A percentile compares a stretch with the other conserved stretches of the same genome.
phyloP scores from a whole-genome alignment of 257 asterid species.

The Asclepias syriaca region DNA sequence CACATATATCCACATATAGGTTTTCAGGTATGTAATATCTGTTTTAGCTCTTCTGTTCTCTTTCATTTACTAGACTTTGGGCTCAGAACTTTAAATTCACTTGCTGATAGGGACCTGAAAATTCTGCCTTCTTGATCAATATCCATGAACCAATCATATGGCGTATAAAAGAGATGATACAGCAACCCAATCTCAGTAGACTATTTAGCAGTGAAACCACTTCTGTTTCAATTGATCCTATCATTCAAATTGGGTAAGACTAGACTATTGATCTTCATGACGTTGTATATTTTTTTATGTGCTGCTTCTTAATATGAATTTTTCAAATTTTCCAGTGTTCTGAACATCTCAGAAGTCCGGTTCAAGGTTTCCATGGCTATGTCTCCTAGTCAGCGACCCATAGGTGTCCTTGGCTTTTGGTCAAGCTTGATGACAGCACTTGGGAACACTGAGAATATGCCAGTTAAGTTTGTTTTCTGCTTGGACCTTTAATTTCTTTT shows the following conservation, averaged over 20 bases:
- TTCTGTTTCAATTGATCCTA: conserved; percentile 95
- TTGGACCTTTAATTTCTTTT: conserved; percentile 7
- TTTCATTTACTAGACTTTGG: conserved; percentile 3
- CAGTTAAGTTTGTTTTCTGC: conserved; percentile 52
- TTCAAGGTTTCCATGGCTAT: conserved; percentile 94
- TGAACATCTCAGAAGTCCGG: conserved; percentile 86
- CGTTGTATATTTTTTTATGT: conserved; percentile 4
- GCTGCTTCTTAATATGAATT: conserved; percentile 1
- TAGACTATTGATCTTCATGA: conserved; percentile 8
- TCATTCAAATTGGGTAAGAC: conserved; percentile 82
- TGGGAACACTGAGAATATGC: conserved; percentile 98
- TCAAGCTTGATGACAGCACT: conserved; percentile 99
- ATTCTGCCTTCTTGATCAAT: conserved; percentile 82
- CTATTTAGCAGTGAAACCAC: conserved; percentile 55
- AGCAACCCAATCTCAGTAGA: conserved; percentile 68
- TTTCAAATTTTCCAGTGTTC: conserved; percentile 67
- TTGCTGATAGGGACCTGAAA: conserved; percentile 78
- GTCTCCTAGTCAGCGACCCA: conserved; percentile 99
- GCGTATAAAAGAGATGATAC: conserved; percentile 93
- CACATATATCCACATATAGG: conserved; percentile 91
- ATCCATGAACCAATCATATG: conserved; percentile 96
- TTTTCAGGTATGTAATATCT: conserved; percentile 61
- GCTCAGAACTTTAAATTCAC: conserved; percentile 4
- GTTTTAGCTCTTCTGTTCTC: conserved; percentile 19
- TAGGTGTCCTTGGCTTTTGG: conserved; percentile 99